phyloP scores from a whole-genome alignment of 805 yeast species.

The Candida mattraensis region DNA sequence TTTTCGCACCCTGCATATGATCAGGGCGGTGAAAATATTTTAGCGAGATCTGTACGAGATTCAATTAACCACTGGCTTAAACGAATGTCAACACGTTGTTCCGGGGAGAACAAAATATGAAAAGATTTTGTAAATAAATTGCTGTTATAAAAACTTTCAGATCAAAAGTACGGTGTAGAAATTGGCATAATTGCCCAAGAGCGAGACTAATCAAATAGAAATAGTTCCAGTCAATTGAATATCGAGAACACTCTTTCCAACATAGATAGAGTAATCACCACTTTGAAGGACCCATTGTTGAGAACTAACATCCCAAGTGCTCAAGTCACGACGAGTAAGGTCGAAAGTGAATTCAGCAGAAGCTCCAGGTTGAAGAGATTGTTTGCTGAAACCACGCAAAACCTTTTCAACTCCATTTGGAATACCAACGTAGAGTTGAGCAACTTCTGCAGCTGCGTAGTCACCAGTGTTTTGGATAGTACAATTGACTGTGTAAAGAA shows the following conservation, averaged over 20 bases:
- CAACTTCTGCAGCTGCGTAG: conserved; percentile 40
- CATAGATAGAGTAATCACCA: conserved; percentile 42
- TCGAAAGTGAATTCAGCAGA: conserved; percentile 32
- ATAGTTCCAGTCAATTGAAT: conserved; percentile 18
- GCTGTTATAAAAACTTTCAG: too few relatives aligned
- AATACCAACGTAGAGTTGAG: conserved; percentile 44
- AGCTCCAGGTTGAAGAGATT: conserved; percentile 37
- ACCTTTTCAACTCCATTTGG: conserved; percentile 43
- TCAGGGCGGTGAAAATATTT: too few relatives aligned
- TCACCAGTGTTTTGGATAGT: conserved; percentile 40
- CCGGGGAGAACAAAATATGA: too few relatives aligned
- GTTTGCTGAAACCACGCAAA: conserved; percentile 45
- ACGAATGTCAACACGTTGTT: too few relatives aligned
- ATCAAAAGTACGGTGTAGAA: too few relatives aligned
- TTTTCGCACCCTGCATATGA: too few relatives aligned
- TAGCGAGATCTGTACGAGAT: too few relatives aligned
- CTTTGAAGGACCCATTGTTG: conserved; percentile 48
- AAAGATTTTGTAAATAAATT: too few relatives aligned
- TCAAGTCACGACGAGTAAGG: conserved; percentile 42
- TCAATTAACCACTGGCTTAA: too few relatives aligned
- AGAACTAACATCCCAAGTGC: conserved; percentile 42
- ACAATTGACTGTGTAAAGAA: conserved; percentile 38
- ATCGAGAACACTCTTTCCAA: conserved; percentile 28
- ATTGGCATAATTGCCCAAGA: too few relatives aligned
- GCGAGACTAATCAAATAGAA: conserved; percentile 4